Evolutionary conservation across 805 yeast species (phyloP).

Genomic region (Sugiyamaella floridensis): DNA sequence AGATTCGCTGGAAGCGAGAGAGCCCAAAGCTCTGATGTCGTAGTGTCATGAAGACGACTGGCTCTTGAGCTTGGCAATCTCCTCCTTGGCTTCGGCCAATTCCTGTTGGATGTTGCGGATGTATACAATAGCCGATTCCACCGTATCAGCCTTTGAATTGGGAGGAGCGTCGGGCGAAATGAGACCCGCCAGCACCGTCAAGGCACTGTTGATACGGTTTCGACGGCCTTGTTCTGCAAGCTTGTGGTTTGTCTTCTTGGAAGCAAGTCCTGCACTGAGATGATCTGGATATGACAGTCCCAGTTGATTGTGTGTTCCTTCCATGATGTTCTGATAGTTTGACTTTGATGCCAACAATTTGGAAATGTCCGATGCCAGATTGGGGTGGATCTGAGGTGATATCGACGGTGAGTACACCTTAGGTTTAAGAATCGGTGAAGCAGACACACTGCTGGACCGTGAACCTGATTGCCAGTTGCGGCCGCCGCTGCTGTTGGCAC

Average conservation of each 20-base stretch:
- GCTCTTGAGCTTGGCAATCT: slow-evolving; percentile 9
- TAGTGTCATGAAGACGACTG: background rate
- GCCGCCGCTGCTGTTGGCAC: background rate
- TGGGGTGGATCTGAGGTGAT: slow-evolving; percentile 20
- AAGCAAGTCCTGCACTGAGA: slow-evolving; percentile 32
- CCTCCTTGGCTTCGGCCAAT: slow-evolving; percentile 24
- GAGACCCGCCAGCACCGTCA: slow-evolving; percentile 61
- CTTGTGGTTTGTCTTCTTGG: slow-evolving; percentile 71
- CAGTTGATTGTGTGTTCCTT: slow-evolving; percentile 36
- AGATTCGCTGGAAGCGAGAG: no score
- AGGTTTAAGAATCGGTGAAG: slow-evolving; percentile 24
- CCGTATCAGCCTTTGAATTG: slow-evolving; percentile 92
- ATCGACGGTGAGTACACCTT: slow-evolving; percentile 21
- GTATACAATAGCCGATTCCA: slow-evolving; percentile 75
- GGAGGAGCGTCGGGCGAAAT: slow-evolving; percentile 53
- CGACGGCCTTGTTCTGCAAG: slow-evolving; percentile 95
- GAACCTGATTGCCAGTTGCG: slow-evolving; percentile 6
- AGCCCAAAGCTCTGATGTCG: background rate
- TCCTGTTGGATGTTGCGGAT: slow-evolving; percentile 44
- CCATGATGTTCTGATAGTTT: slow-evolving; percentile 38
- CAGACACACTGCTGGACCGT: slow-evolving; percentile 10
- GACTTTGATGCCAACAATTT: slow-evolving; percentile 34
- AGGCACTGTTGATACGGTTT: slow-evolving; percentile 83
- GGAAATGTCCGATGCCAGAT: slow-evolving; percentile 11
- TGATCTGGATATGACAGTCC: slow-evolving; percentile 38